Evolutionary conservation across 2,329 filamentous ascomycete species (phyloP).

Genomic region (Paraconiothyrium sp.): DNA sequence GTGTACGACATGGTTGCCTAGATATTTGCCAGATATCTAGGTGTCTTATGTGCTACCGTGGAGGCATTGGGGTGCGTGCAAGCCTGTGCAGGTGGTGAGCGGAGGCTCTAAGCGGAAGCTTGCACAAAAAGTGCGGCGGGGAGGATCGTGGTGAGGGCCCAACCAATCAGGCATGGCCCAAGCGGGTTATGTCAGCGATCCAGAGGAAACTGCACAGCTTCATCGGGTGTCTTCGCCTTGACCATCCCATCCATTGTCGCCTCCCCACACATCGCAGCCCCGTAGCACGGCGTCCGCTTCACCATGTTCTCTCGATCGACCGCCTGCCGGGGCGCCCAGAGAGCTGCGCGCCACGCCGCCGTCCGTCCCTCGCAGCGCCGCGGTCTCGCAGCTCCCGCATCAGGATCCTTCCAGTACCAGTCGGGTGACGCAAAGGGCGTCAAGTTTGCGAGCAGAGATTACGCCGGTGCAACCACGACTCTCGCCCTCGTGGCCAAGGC

Average conservation of each 20-base stretch:
- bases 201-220: slow-evolving; percentile 13
- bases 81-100: neutral
- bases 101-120: neutral
- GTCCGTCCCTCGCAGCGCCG: slow-evolving; percentile 65
- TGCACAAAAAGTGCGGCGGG: slow-evolving; percentile 16
- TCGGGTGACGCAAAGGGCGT: slow-evolving; percentile 84
- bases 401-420: slow-evolving; percentile 85
- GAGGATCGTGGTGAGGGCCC: slow-evolving; percentile 6
- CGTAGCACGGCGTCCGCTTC: slow-evolving; percentile 45
- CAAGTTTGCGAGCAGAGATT: slow-evolving; percentile 92
- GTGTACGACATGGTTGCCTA: slow-evolving; percentile 47
- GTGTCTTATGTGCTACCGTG: slow-evolving; percentile 36
- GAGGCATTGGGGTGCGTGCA: slow-evolving; percentile 39
- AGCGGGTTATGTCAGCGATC: slow-evolving; percentile 22
- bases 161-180: slow-evolving; percentile 7
- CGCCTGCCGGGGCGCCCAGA: slow-evolving; percentile 70
- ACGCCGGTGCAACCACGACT: slow-evolving; percentile 87
- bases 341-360: slow-evolving; percentile 68
- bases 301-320: slow-evolving; percentile 75
- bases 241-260: slow-evolving; percentile 58
- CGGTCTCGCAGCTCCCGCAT: slow-evolving; percentile 73
- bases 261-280: slow-evolving; percentile 58
- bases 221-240: slow-evolving; percentile 4
- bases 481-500: slow-evolving; percentile 93
- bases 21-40: slow-evolving; percentile 50